Evolutionary conservation across 441 rosid genomes (phyloP), one percentile per base, ranked within the genome.

Genomic region (Mallotus japonicus): DNA sequence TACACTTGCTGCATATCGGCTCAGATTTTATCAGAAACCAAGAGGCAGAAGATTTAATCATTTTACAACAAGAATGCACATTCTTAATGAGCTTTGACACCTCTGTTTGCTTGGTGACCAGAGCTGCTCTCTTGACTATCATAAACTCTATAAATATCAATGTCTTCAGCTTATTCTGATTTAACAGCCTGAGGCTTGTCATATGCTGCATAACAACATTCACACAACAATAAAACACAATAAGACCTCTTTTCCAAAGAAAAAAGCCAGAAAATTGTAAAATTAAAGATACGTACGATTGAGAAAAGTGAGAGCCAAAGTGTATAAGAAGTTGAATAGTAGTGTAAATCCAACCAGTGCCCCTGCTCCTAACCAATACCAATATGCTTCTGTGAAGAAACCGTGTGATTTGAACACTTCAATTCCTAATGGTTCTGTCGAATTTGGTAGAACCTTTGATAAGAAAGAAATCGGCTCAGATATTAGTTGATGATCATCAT

Each of bases 361-460:
- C 9, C 90, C 90, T 14, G 85, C 78, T 65, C 91, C 92, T 3
- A 92, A 59, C 95, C 95, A 90, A 69, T 89, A 91, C 96, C 92
- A 91, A 63, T 82, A 77, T 28, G 85, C 81, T 13, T 86, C 80
- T 0, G 79, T 69, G 87, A 87, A 82, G 75, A 89, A 71, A 53
- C 93, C 97, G 2, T 89, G 92, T 37, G 81, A 83, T 78, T 81
- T 71, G 70, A 93, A 73, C 51, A 88, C 77, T 77, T 61, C 63
- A 62, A 85, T 60, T 49, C 98, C 98, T 62, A 91, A 69, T 57
- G 90, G 61, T 44, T 74, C 85, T 20, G 65, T 83, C 53, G 90
- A 76, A 47, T 79, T 67, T 17, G 84, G 77, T 19, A 72, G 77
- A 75, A 80, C 69, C 93, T 84, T 28, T 20, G 32, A 17, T 15